Conservation (phyloP, 176 grass and related monocot species). For the Themeda triandra region DNA sequence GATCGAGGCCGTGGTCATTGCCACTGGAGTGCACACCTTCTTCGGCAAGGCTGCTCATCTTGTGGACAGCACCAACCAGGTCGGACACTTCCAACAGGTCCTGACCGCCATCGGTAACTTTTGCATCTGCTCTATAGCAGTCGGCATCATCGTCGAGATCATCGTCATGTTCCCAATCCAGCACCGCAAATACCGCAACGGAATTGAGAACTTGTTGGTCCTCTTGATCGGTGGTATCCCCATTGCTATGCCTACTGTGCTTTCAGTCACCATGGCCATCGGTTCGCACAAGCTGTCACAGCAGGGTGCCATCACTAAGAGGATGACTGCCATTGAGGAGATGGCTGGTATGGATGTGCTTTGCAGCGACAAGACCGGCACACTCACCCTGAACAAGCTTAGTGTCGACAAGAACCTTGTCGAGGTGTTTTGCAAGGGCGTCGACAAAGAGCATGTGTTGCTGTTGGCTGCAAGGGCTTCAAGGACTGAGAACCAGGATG, state of each 20-base stretch:
- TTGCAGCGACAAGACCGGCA: conserved; percentile 96
- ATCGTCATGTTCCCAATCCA: conserved; percentile 99
- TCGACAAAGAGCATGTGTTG: conserved; percentile 87
- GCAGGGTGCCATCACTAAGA: conserved; percentile 97
- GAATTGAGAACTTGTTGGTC: conserved; percentile 92
- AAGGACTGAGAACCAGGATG: conserved; percentile 92
- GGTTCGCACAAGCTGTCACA: conserved; percentile 94
- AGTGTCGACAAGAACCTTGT: conserved; percentile 90
- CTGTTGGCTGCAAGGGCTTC: conserved; percentile 77
- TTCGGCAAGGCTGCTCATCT: conserved; percentile 99
- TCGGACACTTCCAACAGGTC: conserved; percentile 97
- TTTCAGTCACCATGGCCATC: conserved; percentile 96
- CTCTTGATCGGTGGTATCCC: conserved; percentile 98
- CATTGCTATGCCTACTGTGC: conserved; percentile 93
- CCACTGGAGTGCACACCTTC: conserved; percentile 98
- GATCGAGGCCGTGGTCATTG: conserved; percentile 99
- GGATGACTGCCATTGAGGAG: conserved; percentile 98
- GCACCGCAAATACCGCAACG: conserved; percentile 56
- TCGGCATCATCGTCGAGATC: conserved; percentile 91
- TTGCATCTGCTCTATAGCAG: conserved; percentile 90
- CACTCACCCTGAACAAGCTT: conserved; percentile 91
- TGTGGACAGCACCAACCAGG: conserved; percentile 97
- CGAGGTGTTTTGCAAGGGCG: conserved; percentile 78
- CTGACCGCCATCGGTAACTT: conserved; percentile 96
- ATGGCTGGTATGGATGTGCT: conserved; percentile 98